phyloP scores from a whole-genome alignment of 1,139 yeast species.

The Debaryomyces psychrophilus region DNA sequence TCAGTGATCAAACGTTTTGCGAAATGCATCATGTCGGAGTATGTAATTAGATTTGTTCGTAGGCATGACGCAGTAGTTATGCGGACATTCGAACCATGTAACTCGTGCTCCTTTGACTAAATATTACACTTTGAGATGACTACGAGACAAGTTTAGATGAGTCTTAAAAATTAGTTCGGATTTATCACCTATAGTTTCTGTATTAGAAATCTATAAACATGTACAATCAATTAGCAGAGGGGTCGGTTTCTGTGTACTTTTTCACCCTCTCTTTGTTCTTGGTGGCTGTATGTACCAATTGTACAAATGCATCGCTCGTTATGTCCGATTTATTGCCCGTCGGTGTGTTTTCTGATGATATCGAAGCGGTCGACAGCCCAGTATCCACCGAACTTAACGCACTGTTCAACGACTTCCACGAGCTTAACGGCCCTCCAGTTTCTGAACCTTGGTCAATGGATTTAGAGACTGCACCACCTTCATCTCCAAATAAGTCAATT shows the following conservation, averaged over 20 bases:
- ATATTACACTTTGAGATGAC: not conserved
- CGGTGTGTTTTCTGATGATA: slow-evolving; percentile 19
- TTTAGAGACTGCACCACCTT: slow-evolving; percentile 20
- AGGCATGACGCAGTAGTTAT: not conserved
- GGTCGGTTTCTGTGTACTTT: slow-evolving; percentile 32
- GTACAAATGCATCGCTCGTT: slow-evolving; percentile 60
- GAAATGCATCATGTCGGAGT: too few species aligned
- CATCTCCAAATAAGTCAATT: slow-evolving; percentile 44
- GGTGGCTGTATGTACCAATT: slow-evolving; percentile 72
- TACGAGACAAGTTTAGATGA: not conserved
- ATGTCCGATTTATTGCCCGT: slow-evolving; percentile 22
- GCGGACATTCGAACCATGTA: not conserved
- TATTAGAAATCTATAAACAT: not conserved
- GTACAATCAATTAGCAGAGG: not conserved
- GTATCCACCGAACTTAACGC: slow-evolving; percentile 20
- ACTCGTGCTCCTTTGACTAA: not conserved
- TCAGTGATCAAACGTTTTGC: too few species aligned
- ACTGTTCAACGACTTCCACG: slow-evolving; percentile 31
- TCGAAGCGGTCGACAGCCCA: slow-evolving; percentile 24
- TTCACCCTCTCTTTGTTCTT: slow-evolving; percentile 64
- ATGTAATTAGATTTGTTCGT: not conserved
- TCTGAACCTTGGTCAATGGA: slow-evolving; percentile 14
- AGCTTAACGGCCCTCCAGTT: slow-evolving; percentile 17
- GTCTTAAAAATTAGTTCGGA: too few species aligned
- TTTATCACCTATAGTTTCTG: not conserved